A percentile compares a stretch with the other conserved stretches of the same genome.
These are phyloP conservation scores for Vanrija humicola DNA, from an alignment of 1,284 basidiomycete species.

Conservation along the genomic window DNA sequence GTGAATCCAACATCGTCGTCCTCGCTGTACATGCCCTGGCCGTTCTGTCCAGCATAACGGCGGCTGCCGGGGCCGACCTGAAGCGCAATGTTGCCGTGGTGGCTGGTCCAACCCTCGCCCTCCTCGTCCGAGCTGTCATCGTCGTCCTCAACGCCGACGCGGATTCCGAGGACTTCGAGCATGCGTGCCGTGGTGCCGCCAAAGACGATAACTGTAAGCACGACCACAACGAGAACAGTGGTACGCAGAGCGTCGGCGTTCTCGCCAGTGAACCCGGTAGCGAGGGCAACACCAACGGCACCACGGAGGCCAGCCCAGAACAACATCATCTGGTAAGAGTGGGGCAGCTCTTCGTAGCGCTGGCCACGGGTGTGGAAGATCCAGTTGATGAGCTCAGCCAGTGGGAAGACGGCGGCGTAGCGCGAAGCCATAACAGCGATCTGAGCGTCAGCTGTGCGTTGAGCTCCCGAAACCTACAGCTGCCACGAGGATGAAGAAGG, in stretches of 20 bases:
- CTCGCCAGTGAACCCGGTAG: slow-evolving; percentile 87
- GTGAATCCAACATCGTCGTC: slow-evolving; percentile 27
- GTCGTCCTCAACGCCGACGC: slow-evolving; percentile 92
- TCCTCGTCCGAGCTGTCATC: slow-evolving; percentile 76
- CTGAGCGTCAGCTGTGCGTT: slow-evolving; percentile 23
- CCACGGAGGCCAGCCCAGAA: slow-evolving; percentile 98
- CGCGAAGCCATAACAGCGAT: slow-evolving; percentile 90
- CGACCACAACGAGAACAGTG: slow-evolving; percentile 92
- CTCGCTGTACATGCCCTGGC: slow-evolving; percentile 35
- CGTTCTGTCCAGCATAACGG: slow-evolving; percentile 42
- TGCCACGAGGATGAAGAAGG: slow-evolving; percentile 87
- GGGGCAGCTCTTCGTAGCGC: slow-evolving; percentile 79
- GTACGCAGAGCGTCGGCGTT: slow-evolving; percentile 88
- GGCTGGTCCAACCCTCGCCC: slow-evolving; percentile 51
- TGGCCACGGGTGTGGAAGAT: slow-evolving; percentile 78
- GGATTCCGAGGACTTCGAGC: slow-evolving; percentile 95
- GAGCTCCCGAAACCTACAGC: slow-evolving; percentile 51
- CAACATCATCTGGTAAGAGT: slow-evolving; percentile 97
- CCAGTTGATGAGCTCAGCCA: slow-evolving; percentile 93
- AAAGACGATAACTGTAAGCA: slow-evolving; percentile 90
- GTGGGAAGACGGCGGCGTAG: slow-evolving; percentile 92
- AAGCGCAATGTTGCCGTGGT: slow-evolving; percentile 39
- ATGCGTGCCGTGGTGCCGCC: slow-evolving; percentile 95
- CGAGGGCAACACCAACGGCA: slow-evolving; percentile 94
- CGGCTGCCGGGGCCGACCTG: slow-evolving; percentile 38